These are phyloP conservation scores for Plectranthus barbatus DNA, from an alignment of 257 asterid genomes.

Conservation along the genomic window DNA sequence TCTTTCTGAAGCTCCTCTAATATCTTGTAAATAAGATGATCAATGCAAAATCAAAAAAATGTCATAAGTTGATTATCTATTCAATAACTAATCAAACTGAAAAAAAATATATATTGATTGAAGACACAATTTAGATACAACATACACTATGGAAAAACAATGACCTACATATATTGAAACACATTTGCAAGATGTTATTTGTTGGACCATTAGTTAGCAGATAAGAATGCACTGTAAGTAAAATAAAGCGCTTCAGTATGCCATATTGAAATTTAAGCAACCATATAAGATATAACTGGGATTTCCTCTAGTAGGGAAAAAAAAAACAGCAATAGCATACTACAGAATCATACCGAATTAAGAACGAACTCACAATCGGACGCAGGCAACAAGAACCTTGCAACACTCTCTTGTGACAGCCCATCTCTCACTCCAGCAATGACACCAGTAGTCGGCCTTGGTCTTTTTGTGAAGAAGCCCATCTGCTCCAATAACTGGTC, in stretches of 20 bases:
- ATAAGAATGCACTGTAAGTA: background rate
- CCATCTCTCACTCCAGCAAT: slow-evolving; percentile 96
- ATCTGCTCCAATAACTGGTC: slow-evolving; percentile 89
- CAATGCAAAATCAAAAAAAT: slow-evolving; percentile 4
- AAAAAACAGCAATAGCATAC: slow-evolving; percentile 12
- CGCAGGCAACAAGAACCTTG: slow-evolving; percentile 94
- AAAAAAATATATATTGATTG: background rate
- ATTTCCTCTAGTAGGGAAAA: background rate
- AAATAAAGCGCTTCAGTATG: background rate
- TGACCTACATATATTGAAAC: background rate
- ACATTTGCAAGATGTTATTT: background rate
- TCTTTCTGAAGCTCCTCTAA: slow-evolving; percentile 97
- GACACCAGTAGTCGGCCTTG: slow-evolving; percentile 76
- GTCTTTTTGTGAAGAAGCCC: slow-evolving; percentile 84
- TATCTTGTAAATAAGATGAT: slow-evolving; percentile 40
- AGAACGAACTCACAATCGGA: slow-evolving; percentile 94
- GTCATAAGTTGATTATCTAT: slow-evolving; percentile 10
- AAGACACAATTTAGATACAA: background rate
- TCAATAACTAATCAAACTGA: slow-evolving; percentile 8
- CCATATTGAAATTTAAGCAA: background rate
- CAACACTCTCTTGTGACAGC: slow-evolving; percentile 79
- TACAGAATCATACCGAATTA: slow-evolving; percentile 53
- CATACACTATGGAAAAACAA: background rate
- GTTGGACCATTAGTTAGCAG: slow-evolving; percentile 2
- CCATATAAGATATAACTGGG: background rate